These are phyloP conservation scores for Carpinus fangiana DNA, from an alignment of 306 rosid genomes.

Conservation along the genomic window DNA sequence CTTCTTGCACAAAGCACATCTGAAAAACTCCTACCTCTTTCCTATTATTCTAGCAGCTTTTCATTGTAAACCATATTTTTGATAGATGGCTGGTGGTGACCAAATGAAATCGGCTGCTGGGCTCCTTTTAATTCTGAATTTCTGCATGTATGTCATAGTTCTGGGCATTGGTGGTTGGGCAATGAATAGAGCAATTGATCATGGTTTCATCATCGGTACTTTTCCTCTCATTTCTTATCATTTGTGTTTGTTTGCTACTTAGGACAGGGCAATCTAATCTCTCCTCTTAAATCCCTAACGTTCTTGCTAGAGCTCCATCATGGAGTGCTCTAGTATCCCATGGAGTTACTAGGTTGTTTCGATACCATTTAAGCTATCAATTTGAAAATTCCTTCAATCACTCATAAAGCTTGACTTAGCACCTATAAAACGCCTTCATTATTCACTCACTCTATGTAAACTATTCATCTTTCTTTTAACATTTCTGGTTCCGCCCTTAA, in stretches of 20 bases:
- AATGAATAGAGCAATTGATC: constrained; percentile 81
- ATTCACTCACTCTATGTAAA: no score
- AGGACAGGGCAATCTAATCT: no score
- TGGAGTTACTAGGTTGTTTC: no score
- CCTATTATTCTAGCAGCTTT: constrained; percentile 2
- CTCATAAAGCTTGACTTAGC: no score
- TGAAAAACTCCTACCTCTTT: constrained; percentile 19
- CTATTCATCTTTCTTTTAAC: no score
- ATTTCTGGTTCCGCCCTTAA: no score
- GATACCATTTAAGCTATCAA: no score
- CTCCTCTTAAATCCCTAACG: no score
- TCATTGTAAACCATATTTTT: constrained; percentile 7
- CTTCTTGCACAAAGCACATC: constrained; percentile 29
- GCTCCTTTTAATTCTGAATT: constrained; percentile 72
- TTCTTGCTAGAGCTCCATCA: no score
- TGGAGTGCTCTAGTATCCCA: no score
- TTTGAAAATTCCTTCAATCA: no score
- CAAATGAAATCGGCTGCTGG: constrained; percentile 68
- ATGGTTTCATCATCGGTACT: constrained; percentile 78
- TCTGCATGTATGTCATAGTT: constrained; percentile 86
- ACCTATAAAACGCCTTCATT: no score
- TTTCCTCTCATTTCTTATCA: neutral
- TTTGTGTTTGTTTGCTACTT: neutral
- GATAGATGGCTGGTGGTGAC: constrained; percentile 55
- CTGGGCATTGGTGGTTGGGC: constrained; percentile 97